Conservation (phyloP, 208 protist species). For the Crithidia expoeki region DNA sequence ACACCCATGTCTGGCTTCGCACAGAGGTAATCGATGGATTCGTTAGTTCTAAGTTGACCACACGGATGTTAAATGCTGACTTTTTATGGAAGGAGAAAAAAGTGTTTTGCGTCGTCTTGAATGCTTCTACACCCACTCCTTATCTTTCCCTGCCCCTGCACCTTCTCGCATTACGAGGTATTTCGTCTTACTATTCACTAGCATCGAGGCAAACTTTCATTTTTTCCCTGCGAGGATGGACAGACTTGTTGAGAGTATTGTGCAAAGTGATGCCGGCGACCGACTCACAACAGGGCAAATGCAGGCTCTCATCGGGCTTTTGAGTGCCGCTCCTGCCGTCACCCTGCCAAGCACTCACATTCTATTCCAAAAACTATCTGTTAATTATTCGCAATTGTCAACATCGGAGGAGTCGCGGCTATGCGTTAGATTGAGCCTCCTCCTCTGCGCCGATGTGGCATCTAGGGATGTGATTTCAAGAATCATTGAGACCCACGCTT, state of each 20-base stretch:
- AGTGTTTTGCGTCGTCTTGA: background rate
- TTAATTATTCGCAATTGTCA: conserved; percentile 2
- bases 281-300: conserved; percentile 27
- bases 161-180: background rate
- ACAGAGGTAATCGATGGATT: too few relatives aligned
- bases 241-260: conserved; percentile 25
- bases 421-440: conserved; percentile 15
- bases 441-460: conserved; percentile 16
- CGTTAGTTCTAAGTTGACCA: too few relatives aligned
- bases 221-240: conserved; percentile 14
- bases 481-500: conserved; percentile 18
- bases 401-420: conserved; percentile 6
- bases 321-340: background rate
- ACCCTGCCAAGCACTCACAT: conserved; percentile 9
- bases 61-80: too few relatives aligned
- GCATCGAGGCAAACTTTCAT: too few relatives aligned
- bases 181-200: background rate
- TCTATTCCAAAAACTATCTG: conserved; percentile 24
- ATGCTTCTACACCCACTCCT: background rate
- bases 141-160: background rate
- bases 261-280: conserved; percentile 17
- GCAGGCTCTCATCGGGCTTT: conserved; percentile 29
- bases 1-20: too few relatives aligned
- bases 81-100: too few relatives aligned
- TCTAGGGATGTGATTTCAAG: conserved; percentile 10